phyloP scores from a whole-genome alignment of 352 stramenopile genomes.

The Phytophthora lateralis region DNA sequence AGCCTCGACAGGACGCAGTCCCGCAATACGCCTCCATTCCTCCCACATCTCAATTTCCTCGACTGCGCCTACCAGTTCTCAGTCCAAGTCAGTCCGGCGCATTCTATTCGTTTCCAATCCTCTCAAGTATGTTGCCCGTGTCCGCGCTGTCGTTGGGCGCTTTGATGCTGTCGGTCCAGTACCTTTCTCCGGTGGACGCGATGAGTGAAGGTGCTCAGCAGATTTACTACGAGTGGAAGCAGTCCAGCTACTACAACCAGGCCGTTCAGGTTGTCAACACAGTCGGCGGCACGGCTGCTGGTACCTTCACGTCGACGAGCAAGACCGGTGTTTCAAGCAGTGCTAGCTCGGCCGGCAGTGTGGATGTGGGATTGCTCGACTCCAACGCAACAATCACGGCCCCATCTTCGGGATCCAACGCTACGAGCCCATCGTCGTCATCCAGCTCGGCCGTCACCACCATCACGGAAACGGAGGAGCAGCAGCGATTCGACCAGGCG shows the following conservation, averaged over 20 bases:
- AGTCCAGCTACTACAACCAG: slow-evolving; percentile 44
- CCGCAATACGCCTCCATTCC: neutral
- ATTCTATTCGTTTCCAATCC: slow-evolving; percentile 9
- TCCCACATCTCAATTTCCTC: slow-evolving; percentile 44
- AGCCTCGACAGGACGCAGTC: neutral
- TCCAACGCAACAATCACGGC: slow-evolving; percentile 26
- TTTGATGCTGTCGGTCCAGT: slow-evolving; percentile 24
- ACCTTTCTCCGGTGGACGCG: slow-evolving; percentile 9
- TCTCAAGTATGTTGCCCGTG: slow-evolving; percentile 30
- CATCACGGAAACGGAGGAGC: slow-evolving; percentile 42
- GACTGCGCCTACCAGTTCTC: slow-evolving; percentile 19
- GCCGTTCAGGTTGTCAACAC: slow-evolving; percentile 35
- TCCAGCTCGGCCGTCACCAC: slow-evolving; percentile 13
- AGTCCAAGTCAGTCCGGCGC: slow-evolving; percentile 1
- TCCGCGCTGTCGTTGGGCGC: slow-evolving; percentile 24
- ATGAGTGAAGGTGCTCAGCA: slow-evolving; percentile 21
- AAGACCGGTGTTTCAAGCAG: slow-evolving; percentile 25
- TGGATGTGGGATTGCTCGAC: slow-evolving; percentile 25
- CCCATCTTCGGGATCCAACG: slow-evolving; percentile 16
- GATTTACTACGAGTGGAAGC: slow-evolving; percentile 43
- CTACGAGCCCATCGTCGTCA: slow-evolving; percentile 13
- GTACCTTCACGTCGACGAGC: slow-evolving; percentile 20
- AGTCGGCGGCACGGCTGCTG: slow-evolving; percentile 20
- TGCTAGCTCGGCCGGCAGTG: slow-evolving; percentile 5
- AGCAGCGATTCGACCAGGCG: slow-evolving; percentile 55